These are phyloP conservation scores for Monosporascus sp. DNA, from an alignment of 2,329 filamentous ascomycete genomes.

Conservation along the genomic window DNA sequence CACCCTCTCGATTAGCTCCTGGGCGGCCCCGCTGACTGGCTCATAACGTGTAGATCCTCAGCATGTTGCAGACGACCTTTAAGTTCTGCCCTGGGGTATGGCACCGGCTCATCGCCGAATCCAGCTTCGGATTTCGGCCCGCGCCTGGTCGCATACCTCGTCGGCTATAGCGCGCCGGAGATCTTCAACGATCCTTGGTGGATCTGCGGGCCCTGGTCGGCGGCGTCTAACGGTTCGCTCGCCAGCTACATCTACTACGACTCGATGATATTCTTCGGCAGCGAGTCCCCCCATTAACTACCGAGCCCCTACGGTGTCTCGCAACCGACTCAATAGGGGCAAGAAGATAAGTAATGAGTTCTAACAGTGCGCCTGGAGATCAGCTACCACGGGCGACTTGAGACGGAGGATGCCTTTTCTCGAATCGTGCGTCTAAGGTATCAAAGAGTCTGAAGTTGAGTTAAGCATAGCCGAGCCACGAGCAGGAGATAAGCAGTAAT, in stretches of 20 bases:
- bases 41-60: conserved; percentile 18
- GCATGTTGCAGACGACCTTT: conserved; percentile 30
- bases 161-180: conserved; percentile 13
- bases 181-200: conserved; percentile 28
- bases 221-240: conserved; percentile 21
- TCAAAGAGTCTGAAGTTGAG: too few species aligned
- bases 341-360: conserved; percentile 1
- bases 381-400: too few species aligned
- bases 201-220: conserved; percentile 25
- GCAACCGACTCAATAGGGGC: background rate
- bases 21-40: background rate
- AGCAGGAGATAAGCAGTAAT: too few species aligned
- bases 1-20: background rate
- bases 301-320: conserved; percentile 1
- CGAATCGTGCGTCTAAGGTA: too few species aligned
- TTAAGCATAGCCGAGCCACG: too few species aligned
- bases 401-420: too few species aligned
- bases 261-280: conserved; percentile 24
- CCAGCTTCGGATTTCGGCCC: conserved; percentile 32
- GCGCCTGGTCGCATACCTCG: conserved; percentile 10
- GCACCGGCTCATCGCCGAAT: conserved; percentile 32
- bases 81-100: conserved; percentile 32
- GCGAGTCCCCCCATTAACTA: conserved; percentile 25
- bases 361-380: background rate
- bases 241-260: conserved; percentile 27